Evolutionary conservation across 306 rosid species (phyloP).

Genomic region (Cucumis melo): DNA sequence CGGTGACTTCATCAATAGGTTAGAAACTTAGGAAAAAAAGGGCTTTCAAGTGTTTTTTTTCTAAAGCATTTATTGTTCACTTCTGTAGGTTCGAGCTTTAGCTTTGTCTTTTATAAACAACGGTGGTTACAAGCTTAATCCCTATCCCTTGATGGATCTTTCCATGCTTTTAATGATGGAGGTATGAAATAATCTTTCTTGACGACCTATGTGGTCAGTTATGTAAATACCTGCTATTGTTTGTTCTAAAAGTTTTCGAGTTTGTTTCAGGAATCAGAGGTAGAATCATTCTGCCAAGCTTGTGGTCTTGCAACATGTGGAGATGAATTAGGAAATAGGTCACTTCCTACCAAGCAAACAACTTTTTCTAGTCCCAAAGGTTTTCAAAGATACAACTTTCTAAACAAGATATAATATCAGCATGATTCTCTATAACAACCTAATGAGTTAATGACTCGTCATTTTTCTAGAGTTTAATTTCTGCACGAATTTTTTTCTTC

Average conservation of each 20-base stretch:
- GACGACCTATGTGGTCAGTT: neutral
- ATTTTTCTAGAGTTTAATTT: neutral
- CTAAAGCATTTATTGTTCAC: neutral
- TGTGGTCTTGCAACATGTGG: constrained; percentile 46
- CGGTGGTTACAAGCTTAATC: constrained; percentile 81
- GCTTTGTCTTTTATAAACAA: constrained; percentile 65
- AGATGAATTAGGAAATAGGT: constrained; percentile 55
- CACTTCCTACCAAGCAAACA: constrained; percentile 60
- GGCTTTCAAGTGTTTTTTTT: neutral
- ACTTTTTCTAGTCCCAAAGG: constrained; percentile 50
- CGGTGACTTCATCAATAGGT: neutral
- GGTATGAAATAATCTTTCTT: constrained; percentile 29
- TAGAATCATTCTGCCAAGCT: constrained; percentile 48
- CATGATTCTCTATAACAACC: neutral
- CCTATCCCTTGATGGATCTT: constrained; percentile 52
- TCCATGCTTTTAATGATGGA: constrained; percentile 58
- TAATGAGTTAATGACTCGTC: neutral
- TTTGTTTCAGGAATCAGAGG: constrained; percentile 45
- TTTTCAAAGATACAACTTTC: constrained; percentile 31
- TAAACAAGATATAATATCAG: constrained; percentile 38
- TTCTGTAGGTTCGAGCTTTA: constrained; percentile 45
- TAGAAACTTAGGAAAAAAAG: neutral
- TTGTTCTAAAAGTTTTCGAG: neutral
- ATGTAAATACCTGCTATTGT: neutral
- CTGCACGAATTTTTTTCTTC: neutral